Percentiles rank a stretch among this genome's conserved stretches.
Conservation (phyloP, 2,329 filamentous ascomycete genomes). For the Fusarium nygamai region DNA sequence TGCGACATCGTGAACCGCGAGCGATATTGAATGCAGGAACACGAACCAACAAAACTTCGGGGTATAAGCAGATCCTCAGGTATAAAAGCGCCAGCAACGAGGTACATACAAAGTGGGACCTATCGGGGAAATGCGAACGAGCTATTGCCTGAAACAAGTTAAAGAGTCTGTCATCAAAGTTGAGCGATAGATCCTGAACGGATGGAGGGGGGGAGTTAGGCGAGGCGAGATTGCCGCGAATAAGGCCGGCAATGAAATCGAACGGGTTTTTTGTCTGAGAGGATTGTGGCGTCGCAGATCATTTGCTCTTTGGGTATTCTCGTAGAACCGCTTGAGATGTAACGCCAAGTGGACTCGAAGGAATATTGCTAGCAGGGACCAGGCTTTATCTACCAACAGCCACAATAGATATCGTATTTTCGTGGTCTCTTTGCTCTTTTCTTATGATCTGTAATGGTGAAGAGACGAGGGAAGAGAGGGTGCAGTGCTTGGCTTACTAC, state of each 20-base stretch:
- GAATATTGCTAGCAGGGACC: constrained; percentile 1
- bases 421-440: neutral
- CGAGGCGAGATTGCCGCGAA: constrained; percentile 5
- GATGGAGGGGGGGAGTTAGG: neutral
- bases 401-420: neutral
- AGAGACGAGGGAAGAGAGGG: neutral
- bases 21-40: constrained; percentile 1
- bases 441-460: neutral
- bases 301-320: neutral
- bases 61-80: neutral
- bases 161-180: neutral
- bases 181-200: neutral
- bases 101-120: neutral
- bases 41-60: neutral
- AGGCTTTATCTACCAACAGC: neutral
- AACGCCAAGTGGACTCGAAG: constrained; percentile 1
- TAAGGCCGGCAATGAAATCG: constrained; percentile 8
- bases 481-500: neutral
- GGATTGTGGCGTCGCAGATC: constrained; percentile 15
- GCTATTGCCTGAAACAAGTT: neutral
- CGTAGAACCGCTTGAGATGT: neutral
- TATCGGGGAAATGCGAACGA: neutral
- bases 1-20: constrained; percentile 23
- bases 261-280: neutral
- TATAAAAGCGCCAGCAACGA: constrained; percentile 6